A percentile compares a stretch with the other conserved stretches of the same genome.
Conservation (phyloP, 257 asterid species). For the Petunia axillaris region DNA sequence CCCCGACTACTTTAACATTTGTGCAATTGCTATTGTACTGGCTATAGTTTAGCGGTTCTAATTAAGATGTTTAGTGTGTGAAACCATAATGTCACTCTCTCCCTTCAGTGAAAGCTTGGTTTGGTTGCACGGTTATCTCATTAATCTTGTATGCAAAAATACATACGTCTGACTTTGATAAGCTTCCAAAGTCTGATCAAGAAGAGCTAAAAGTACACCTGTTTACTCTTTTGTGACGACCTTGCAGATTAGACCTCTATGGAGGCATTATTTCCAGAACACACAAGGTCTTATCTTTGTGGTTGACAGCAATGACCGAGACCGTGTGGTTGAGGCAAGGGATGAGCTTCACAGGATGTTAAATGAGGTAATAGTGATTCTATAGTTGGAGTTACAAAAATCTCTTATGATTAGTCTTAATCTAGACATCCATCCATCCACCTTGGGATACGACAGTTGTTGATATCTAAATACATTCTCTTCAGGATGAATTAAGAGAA, state of each 20-base stretch:
- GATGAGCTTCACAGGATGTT: slow-evolving; percentile 32
- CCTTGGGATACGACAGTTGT: not conserved
- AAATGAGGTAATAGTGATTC: slow-evolving; percentile 16
- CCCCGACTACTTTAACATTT: too few species aligned
- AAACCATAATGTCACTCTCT: too few species aligned
- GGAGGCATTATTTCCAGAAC: slow-evolving; percentile 33
- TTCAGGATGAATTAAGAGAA: slow-evolving; percentile 62
- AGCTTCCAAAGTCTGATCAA: too few species aligned
- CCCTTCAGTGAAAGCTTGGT: too few species aligned
- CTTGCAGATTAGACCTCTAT: slow-evolving; percentile 28
- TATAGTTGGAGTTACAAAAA: not conserved
- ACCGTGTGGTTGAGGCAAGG: slow-evolving; percentile 28
- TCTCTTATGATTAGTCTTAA: not conserved
- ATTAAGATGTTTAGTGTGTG: too few species aligned
- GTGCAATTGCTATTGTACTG: too few species aligned
- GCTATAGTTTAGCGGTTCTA: too few species aligned
- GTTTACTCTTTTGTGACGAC: not conserved
- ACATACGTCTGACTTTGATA: too few species aligned
- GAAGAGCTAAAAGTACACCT: not conserved
- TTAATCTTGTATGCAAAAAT: too few species aligned
- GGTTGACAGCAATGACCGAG: slow-evolving; percentile 30
- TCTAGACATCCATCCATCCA: not conserved
- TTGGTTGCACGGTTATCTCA: too few species aligned
- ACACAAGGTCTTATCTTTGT: slow-evolving; percentile 28
- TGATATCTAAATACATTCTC: not conserved